Percentiles rank a stretch among this genome's conserved stretches.
These are phyloP conservation scores for Suillus discolor DNA, from an alignment of 768 basidiomycete genomes.

Conservation along the genomic window DNA sequence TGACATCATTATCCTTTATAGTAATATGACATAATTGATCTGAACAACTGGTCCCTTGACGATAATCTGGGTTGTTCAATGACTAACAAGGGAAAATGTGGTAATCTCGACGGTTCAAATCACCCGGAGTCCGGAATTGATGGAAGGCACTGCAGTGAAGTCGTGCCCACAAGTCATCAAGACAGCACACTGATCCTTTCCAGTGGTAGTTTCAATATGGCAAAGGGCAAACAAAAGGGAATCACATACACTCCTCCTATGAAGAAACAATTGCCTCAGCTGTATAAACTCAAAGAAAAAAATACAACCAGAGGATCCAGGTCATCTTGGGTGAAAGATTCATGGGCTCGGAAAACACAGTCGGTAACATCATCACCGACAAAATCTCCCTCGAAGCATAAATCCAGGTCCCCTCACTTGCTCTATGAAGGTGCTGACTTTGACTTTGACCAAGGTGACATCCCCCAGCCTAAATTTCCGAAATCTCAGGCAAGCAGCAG, in stretches of 20 bases:
- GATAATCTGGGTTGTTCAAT: too few species aligned
- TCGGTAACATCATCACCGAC: background rate
- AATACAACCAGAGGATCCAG: background rate
- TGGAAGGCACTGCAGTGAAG: too few species aligned
- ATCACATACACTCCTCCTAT: background rate
- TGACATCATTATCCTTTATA: too few species aligned
- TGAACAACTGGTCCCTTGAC: background rate
- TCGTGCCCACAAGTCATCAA: too few species aligned
- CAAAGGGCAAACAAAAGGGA: background rate
- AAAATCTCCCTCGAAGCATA: background rate
- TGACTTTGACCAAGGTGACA: slow-evolving; percentile 1
- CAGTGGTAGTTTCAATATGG: background rate
- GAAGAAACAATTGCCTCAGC: background rate
- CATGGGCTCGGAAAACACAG: background rate
- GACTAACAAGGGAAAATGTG: too few species aligned
- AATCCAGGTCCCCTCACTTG: background rate
- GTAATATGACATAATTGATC: too few species aligned
- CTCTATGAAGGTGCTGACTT: background rate
- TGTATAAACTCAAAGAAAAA: background rate
- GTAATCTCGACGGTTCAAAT: background rate
- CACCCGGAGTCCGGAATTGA: background rate
- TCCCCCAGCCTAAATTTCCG: background rate
- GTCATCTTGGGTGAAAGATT: slow-evolving; percentile 2
- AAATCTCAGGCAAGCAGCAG: background rate
- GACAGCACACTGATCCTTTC: background rate